Evolutionary conservation across 179 eudicot genomes (phyloP).

Genomic region (Amaranthus tricolor): DNA sequence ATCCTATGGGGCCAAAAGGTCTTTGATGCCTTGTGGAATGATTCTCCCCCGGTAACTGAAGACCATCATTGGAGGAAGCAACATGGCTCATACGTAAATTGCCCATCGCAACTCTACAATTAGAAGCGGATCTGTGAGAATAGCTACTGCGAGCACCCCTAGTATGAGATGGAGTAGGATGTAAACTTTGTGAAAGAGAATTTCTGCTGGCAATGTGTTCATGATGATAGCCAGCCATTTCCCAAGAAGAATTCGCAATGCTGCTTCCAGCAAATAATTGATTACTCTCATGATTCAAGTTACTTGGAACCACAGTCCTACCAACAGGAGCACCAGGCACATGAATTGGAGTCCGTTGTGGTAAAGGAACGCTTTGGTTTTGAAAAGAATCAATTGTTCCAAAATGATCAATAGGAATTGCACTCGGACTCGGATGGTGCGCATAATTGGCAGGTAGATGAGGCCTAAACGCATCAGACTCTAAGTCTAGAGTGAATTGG

Average conservation of each 20-base stretch:
- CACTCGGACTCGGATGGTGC: conserved; percentile 40
- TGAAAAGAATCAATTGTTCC: conserved; percentile 43
- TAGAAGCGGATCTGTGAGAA: conserved; percentile 51
- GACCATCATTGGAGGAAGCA: conserved; percentile 50
- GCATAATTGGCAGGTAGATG: conserved; percentile 43
- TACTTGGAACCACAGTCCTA: conserved; percentile 37
- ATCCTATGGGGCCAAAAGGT: conserved; percentile 45
- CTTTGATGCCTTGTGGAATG: conserved; percentile 64
- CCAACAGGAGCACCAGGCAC: conserved; percentile 48
- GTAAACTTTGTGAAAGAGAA: conserved; percentile 50
- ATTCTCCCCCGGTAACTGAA: conserved; percentile 42
- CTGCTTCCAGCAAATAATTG: conserved; percentile 48
- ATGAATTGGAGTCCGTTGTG: conserved; percentile 52
- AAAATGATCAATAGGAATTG: conserved; percentile 42
- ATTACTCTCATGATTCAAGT: conserved; percentile 42
- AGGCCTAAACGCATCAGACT: conserved; percentile 42
- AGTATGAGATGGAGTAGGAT: conserved; percentile 43
- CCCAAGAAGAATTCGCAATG: conserved; percentile 41
- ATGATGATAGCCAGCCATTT: conserved; percentile 10
- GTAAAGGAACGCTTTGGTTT: conserved; percentile 41
- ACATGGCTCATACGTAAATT: conserved; percentile 47
- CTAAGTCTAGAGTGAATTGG: conserved; percentile 57
- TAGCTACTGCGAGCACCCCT: conserved; percentile 70
- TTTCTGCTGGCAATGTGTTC: conserved; percentile 33
- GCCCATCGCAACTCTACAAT: conserved; percentile 51